Evolutionary conservation across 164 flowering plant genomes (phyloP).

Genomic region (Kingdonia uniflora): DNA sequence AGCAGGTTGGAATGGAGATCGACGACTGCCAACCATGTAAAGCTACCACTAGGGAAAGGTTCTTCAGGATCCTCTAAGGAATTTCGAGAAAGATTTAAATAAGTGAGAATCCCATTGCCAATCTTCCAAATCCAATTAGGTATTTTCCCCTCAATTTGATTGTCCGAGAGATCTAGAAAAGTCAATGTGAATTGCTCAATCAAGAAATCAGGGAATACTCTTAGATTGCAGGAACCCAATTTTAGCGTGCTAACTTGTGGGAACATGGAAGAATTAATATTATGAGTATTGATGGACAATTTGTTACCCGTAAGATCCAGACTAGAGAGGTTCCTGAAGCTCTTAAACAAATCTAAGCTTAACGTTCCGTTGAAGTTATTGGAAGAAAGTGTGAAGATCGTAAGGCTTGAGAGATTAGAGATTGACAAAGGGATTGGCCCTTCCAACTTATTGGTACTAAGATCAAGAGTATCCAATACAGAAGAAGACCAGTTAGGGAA

Average conservation of each 20-base stretch:
- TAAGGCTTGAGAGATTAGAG: slow-evolving; percentile 9
- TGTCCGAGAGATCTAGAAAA: slow-evolving; percentile 36
- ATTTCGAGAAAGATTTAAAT: slow-evolving; percentile 18
- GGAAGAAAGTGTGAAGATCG: slow-evolving; percentile 17
- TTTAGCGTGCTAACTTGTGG: slow-evolving; percentile 23
- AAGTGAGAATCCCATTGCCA: slow-evolving; percentile 1
- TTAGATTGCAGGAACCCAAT: slow-evolving; percentile 33
- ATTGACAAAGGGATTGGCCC: slow-evolving; percentile 26
- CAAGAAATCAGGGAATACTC: slow-evolving; percentile 22
- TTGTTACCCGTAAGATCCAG: slow-evolving; percentile 34
- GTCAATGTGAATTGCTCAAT: slow-evolving; percentile 18
- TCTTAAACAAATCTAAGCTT: slow-evolving; percentile 4
- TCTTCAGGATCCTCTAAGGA: background rate
- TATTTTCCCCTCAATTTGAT: slow-evolving; percentile 25
- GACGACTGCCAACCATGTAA: slow-evolving; percentile 4
- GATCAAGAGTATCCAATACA: slow-evolving; percentile 12
- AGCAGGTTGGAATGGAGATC: slow-evolving; percentile 33
- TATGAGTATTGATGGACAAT: background rate
- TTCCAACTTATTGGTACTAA: slow-evolving; percentile 20
- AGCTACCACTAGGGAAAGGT: background rate
- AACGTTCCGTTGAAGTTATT: slow-evolving; percentile 28
- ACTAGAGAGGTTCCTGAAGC: slow-evolving; percentile 12
- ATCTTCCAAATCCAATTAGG: slow-evolving; percentile 38
- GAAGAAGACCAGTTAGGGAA: slow-evolving; percentile 10
- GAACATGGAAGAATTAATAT: slow-evolving; percentile 1